These are phyloP conservation scores for Pseudozyma hubeiensis DNA, from an alignment of 1,284 basidiomycete genomes.

Conservation along the genomic window DNA sequence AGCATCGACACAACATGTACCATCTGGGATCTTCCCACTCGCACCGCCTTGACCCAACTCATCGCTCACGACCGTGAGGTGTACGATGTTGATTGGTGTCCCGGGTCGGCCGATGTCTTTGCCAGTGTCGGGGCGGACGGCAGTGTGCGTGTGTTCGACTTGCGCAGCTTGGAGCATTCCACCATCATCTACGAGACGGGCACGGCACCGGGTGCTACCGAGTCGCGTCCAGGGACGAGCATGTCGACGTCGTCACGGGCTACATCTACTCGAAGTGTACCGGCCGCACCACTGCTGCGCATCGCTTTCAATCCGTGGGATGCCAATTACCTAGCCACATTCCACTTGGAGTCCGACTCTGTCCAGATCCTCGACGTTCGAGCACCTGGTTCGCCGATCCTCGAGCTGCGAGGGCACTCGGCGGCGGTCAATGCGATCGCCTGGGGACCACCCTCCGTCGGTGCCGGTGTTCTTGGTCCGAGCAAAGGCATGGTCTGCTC, in stretches of 20 bases:
- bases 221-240: conserved; percentile 52
- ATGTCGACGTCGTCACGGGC: conserved; percentile 47
- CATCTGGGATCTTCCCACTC: conserved; percentile 90
- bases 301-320: conserved; percentile 69
- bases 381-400: conserved; percentile 65
- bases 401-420: conserved; percentile 66
- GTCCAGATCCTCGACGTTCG: conserved; percentile 68
- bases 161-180: conserved; percentile 94
- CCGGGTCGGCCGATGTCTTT: conserved; percentile 95
- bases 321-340: conserved; percentile 68
- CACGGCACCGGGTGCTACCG: conserved; percentile 40
- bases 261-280: conserved; percentile 33
- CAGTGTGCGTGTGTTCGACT: conserved; percentile 92
- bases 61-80: conserved; percentile 96
- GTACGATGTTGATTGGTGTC: conserved; percentile 97
- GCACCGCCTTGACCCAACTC: conserved; percentile 90
- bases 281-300: conserved; percentile 61
- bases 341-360: conserved; percentile 64
- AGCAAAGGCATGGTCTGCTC: conserved; percentile 69
- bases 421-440: conserved; percentile 65
- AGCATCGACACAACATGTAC: conserved; percentile 75
- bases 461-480: conserved; percentile 51
- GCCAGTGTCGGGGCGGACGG: conserved; percentile 98
- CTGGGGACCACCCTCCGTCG: conserved; percentile 65
- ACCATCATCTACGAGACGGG: conserved; percentile 91